These are phyloP conservation scores for Coffea humblotiana DNA, from an alignment of 305 asterid genomes.

Conservation along the genomic window DNA sequence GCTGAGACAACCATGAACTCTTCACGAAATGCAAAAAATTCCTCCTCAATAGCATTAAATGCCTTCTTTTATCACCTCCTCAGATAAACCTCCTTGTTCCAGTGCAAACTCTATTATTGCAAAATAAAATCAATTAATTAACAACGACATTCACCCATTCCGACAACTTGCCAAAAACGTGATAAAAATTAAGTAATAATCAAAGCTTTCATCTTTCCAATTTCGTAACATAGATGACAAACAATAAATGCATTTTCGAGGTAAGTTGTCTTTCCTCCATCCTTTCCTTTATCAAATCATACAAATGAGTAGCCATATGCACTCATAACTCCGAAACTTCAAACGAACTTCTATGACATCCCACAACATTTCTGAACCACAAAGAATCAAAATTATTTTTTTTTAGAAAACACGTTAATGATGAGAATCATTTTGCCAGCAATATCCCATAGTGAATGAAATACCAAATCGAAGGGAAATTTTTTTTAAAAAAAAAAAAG, in stretches of 20 bases:
- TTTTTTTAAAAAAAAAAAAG: background rate
- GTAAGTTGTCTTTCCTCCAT: background rate
- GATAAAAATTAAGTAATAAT: background rate
- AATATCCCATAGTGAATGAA: background rate
- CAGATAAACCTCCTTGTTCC: constrained; percentile 39
- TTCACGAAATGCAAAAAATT: constrained; percentile 38
- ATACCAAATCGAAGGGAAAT: background rate
- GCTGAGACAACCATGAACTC: constrained; percentile 34
- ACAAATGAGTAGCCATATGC: background rate
- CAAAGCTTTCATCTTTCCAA: background rate
- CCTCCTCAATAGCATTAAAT: constrained; percentile 36
- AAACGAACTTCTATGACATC: background rate
- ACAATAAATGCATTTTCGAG: background rate
- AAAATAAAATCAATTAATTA: constrained; percentile 10
- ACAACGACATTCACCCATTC: background rate
- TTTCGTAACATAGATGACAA: background rate
- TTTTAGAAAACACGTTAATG: background rate
- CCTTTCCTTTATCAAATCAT: background rate
- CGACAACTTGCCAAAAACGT: background rate
- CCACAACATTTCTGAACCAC: background rate
- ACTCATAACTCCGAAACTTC: background rate
- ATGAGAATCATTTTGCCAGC: too few relatives aligned
- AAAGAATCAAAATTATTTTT: background rate
- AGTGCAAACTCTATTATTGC: constrained; percentile 28
- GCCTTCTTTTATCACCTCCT: constrained; percentile 40